These are phyloP conservation scores for Penicillium desertorum DNA, from an alignment of 495 filamentous ascomycete species.

Conservation along the genomic window DNA sequence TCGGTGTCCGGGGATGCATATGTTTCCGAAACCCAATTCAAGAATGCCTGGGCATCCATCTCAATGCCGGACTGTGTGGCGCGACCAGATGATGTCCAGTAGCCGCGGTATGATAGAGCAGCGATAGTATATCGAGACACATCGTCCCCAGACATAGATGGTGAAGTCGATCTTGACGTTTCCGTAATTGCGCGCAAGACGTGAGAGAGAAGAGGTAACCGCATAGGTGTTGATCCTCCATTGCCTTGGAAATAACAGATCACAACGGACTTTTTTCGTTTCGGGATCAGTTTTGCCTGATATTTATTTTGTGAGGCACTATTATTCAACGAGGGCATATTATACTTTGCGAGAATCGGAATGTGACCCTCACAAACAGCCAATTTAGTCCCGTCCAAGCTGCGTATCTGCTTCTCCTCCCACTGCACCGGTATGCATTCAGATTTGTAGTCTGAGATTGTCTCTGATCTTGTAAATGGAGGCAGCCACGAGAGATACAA, in stretches of 20 bases:
- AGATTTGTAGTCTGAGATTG: constrained; percentile 57
- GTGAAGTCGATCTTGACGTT: neutral
- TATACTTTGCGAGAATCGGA: neutral
- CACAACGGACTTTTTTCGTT: constrained; percentile 25
- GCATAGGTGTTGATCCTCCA: constrained; percentile 56
- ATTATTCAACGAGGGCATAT: neutral
- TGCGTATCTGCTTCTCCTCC: constrained; percentile 53
- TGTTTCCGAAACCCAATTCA: constrained; percentile 51
- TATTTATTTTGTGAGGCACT: neutral
- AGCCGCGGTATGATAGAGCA: constrained; percentile 72
- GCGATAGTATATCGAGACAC: constrained; percentile 52
- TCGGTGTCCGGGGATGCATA: constrained; percentile 29
- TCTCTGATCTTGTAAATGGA: constrained; percentile 53
- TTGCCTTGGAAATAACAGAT: constrained; percentile 46
- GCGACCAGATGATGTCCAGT: constrained; percentile 73
- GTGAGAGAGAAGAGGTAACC: constrained; percentile 66
- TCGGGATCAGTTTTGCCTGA: neutral
- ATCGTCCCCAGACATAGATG: constrained; percentile 2
- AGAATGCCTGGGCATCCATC: constrained; percentile 60
- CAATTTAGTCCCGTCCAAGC: constrained; percentile 62
- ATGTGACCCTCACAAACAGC: constrained; percentile 53
- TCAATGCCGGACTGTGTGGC: constrained; percentile 66
- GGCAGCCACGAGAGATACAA: constrained; percentile 77
- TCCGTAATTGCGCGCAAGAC: constrained; percentile 26
- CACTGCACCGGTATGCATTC: constrained; percentile 61